Base-by-base conservation (phyloP, 352 stramenopile genomes). In the Pythium grandisporangium region DNA sequence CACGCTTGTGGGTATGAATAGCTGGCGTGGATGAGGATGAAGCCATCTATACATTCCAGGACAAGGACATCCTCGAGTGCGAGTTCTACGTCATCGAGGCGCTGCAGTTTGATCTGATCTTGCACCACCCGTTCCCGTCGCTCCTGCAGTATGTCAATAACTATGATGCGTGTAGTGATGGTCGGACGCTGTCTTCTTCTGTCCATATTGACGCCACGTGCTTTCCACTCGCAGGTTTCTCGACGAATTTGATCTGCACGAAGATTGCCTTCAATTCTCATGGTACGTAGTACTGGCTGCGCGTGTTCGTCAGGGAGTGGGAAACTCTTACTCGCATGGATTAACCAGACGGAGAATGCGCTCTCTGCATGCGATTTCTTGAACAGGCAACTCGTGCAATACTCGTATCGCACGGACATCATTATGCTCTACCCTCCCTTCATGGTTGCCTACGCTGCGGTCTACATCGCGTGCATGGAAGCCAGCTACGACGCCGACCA, bases 1-100 rank as follows among this genome's bases (percentile, higher is more conserved):
- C n/a, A n/a, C n/a, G n/a, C n/a, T n/a, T n/a, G n/a, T n/a, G n/a
- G n/a, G n/a, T n/a, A n/a, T n/a, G n/a, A n/a, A 7, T 44, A 93
- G 80, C 63, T 36, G 70, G 77, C 20, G 74, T 90, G 8, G 80
- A 93, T 34, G 80, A 93, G 38, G 76, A 90, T 37, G 80, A 93
- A 51, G 70, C 73, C 53, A 84, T 91, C 70, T 91, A 90, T 55
- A 85, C 73, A 10, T 94, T 90, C 50, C 78, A 86, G 55, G 78
- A 94, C 53, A 90, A 90, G 48, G 81, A 94, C 51, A 89, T 94
- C 21, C 70, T 94, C 26, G 81, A 94, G 49, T 94, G 81, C 66
- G 81, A 94, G 59, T 94, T 92, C 49, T 92, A 92, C 67, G 71
- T 92, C 19, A 74, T 94, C 41, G 78, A 94, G 47, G 71, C 81